Evolutionary conservation across 768 basidiomycete genomes (phyloP).

Genomic region (Lactarius deliciosus): DNA sequence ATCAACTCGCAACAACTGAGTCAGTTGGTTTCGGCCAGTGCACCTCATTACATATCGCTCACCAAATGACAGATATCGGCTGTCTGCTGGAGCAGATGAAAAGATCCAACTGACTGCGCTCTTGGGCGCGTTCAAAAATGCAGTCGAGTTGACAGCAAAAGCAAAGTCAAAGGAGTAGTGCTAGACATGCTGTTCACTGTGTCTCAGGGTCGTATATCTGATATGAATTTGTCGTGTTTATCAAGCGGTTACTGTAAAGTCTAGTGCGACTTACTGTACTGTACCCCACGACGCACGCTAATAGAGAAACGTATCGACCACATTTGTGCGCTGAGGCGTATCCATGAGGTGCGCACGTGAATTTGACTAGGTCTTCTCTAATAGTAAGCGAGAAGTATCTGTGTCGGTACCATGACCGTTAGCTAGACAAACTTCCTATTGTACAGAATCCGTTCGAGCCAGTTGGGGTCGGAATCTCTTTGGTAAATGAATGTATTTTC

Average conservation of each 20-base stretch:
- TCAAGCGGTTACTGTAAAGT: too few species aligned
- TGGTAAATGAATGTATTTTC: too few species aligned
- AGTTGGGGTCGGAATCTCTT: too few species aligned
- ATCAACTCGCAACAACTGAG: slow-evolving; percentile 95
- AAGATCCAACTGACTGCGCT: slow-evolving; percentile 92
- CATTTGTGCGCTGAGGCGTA: background rate
- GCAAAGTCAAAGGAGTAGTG: slow-evolving; percentile 27
- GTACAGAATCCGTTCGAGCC: too few species aligned
- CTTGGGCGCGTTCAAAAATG: slow-evolving; percentile 89
- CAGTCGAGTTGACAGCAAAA: slow-evolving; percentile 72
- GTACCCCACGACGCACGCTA: too few species aligned
- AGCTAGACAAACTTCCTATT: too few species aligned
- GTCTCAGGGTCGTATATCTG: background rate
- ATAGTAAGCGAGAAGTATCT: too few species aligned
- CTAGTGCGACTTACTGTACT: too few species aligned
- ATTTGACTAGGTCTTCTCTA: background rate
- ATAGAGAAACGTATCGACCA: too few species aligned
- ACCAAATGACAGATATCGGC: slow-evolving; percentile 63
- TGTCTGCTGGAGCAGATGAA: slow-evolving; percentile 91
- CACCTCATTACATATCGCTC: background rate
- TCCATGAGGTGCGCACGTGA: background rate
- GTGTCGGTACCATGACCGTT: too few species aligned
- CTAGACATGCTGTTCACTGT: slow-evolving; percentile 15
- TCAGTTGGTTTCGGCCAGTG: slow-evolving; percentile 42
- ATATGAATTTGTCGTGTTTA: background rate